Evolutionary conservation across 2,329 filamentous ascomycete species (phyloP), one percentile per base, ranked within the genome.

Genomic region (Emergomyces africanus): DNA sequence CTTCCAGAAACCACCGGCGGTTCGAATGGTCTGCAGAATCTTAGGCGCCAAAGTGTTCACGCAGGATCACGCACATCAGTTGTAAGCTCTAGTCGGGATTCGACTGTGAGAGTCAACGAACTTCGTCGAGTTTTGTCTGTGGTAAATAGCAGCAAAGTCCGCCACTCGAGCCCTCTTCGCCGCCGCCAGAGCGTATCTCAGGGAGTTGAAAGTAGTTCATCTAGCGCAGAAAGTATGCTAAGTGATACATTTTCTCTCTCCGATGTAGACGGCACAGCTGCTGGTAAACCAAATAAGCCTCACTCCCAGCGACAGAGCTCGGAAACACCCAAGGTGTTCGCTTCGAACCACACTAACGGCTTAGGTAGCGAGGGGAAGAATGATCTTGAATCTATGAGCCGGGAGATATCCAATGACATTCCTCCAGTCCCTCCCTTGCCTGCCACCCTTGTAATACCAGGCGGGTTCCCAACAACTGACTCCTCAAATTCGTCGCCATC

Each of bases 371-470:
- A 57, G 23, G 46, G 57, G n/a, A 10, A 60, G 57, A 39, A 61
- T 28, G 59, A 62, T 8, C 60, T 64, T 55, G 57, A 58, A 28
- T 57, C 58, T 33, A 61, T 59, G 54, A 42, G 57, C 57, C 44
- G 61, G 6, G 62, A 48, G 41, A 25, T 64, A 50, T 63, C 66
- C 8, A 65, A 71, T n/a, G 69, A 67, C 41, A 73, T 78, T n/a
- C 75, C 75, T 1, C 75, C 76, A 14, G 75, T 78, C 4, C 76
- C 76, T 14, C 76, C 76, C 23, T 70, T 77, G n/a, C 75, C 75
- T 15, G 65, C 69, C 0, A 69, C 69, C 5, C 66, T 78, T 39
- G 67, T 72, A 39, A 69, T 77, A 20, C 74, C 74, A 2, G 74
- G 73, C 30, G 71, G 72, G n/a, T 75, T 73, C 61, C 71, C 74